phyloP scores from a whole-genome alignment of 257 asterid species.

The Solanum piurae region DNA sequence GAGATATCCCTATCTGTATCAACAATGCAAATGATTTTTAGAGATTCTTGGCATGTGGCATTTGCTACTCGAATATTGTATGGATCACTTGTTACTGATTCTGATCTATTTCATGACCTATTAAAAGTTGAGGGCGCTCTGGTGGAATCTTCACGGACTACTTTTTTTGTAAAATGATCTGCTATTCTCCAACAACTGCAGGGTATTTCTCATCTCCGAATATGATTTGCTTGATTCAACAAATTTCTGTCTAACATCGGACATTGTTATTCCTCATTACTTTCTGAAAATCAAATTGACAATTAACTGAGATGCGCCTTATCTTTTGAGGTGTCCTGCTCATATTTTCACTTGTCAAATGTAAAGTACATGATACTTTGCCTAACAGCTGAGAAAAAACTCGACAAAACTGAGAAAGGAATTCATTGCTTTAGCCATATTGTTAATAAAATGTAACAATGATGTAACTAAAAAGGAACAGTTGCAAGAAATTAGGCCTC shows the following conservation, averaged over 20 bases:
- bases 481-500: background rate
- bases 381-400: background rate
- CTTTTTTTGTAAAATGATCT: background rate
- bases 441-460: background rate
- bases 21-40: background rate
- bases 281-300: background rate
- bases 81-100: background rate
- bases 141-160: background rate
- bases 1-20: background rate
- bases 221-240: background rate
- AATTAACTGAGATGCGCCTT: background rate
- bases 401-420: background rate
- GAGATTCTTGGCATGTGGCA: background rate
- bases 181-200: background rate
- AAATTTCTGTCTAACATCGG: background rate
- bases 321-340: background rate
- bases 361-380: background rate
- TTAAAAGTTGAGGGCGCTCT: background rate
- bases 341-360: background rate
- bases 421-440: background rate
- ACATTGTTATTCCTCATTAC: background rate
- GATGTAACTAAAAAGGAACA: background rate
- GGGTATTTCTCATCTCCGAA: background rate
- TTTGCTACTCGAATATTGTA: background rate
- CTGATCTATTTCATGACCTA: background rate